Evolutionary conservation across 2,329 filamentous ascomycete genomes (phyloP).

Genomic region (Diaporthe destruens): DNA sequence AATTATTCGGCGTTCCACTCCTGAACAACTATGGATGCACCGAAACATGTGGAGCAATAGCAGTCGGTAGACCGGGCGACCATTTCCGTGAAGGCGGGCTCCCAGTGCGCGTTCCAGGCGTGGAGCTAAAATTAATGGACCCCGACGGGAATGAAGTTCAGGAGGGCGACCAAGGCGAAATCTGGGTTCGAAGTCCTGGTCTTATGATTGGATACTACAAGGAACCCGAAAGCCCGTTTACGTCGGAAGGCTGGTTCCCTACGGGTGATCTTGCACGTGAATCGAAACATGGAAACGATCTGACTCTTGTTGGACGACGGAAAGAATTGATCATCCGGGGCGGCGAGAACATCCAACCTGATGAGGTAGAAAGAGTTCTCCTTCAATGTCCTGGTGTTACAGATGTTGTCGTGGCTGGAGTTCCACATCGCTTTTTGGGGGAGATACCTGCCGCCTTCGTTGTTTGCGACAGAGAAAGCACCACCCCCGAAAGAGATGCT

Average conservation of each 20-base stretch:
- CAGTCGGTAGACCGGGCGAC: background rate
- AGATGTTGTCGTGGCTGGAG: conserved; percentile 12
- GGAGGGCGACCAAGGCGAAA: conserved; percentile 13
- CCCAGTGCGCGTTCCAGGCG: background rate
- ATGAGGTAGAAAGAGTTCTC: conserved; percentile 5
- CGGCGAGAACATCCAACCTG: conserved; percentile 26
- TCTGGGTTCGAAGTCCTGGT: conserved; percentile 24
- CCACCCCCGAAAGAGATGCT: background rate
- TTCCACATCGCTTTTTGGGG: conserved; percentile 5
- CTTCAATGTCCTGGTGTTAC: background rate
- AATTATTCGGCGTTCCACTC: conserved; percentile 1
- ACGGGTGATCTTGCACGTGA: conserved; percentile 9
- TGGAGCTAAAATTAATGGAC: conserved; percentile 1
- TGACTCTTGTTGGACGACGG: background rate
- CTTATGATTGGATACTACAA: conserved; percentile 26
- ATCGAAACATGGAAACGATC: background rate
- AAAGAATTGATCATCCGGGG: conserved; percentile 32
- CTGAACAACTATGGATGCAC: conserved; percentile 28
- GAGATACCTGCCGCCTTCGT: conserved; percentile 25
- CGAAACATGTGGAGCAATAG: background rate
- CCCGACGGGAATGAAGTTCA: background rate
- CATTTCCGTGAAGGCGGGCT: background rate
- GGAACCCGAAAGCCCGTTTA: background rate
- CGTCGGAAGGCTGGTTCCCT: conserved; percentile 15
- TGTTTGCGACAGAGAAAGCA: background rate